A percentile compares a stretch with the other conserved stretches of the same genome.
These are phyloP conservation scores for Calonectria pseudoturangicola DNA, from an alignment of 2,329 filamentous ascomycete species.

Conservation along the genomic window DNA sequence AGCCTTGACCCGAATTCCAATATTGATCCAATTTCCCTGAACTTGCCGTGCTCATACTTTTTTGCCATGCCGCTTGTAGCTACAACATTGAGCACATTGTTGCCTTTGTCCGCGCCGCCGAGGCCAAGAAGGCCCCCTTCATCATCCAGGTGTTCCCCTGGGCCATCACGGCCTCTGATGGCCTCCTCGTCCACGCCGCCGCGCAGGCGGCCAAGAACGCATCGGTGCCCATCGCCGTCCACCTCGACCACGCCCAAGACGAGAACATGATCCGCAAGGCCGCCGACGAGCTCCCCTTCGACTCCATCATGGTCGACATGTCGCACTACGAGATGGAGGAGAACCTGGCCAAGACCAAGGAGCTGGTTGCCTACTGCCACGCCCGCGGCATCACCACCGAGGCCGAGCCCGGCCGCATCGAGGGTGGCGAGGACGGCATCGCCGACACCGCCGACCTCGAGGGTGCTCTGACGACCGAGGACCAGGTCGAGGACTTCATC, in stretches of 20 bases:
- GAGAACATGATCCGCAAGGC: constrained; percentile 72
- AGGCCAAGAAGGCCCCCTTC: constrained; percentile 78
- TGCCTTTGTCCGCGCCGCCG: constrained; percentile 80
- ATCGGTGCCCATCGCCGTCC: constrained; percentile 75
- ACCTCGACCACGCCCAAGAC: constrained; percentile 80
- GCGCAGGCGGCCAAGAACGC: constrained; percentile 73
- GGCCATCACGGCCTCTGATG: constrained; percentile 77
- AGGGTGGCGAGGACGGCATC: constrained; percentile 80
- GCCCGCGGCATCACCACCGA: constrained; percentile 41
- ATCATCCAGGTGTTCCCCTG: constrained; percentile 85
- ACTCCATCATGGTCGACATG: constrained; percentile 87
- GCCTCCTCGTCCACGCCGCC: constrained; percentile 69
- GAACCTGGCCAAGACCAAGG: constrained; percentile 69
- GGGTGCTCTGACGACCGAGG: constrained; percentile 74
- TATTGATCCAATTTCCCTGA: neutral
- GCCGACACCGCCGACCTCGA: constrained; percentile 72
- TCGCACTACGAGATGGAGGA: constrained; percentile 82
- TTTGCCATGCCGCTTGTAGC: constrained; percentile 56
- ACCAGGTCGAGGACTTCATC: constrained; percentile 82
- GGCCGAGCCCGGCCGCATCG: constrained; percentile 49
- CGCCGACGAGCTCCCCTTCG: constrained; percentile 76
- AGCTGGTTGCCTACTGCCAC: constrained; percentile 39
- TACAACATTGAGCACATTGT: constrained; percentile 83
- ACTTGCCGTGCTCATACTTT: neutral
- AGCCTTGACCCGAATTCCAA: constrained; percentile 12